Base-by-base conservation (phyloP, 2,329 filamentous ascomycete genomes). In the Falciphora oryzae region DNA sequence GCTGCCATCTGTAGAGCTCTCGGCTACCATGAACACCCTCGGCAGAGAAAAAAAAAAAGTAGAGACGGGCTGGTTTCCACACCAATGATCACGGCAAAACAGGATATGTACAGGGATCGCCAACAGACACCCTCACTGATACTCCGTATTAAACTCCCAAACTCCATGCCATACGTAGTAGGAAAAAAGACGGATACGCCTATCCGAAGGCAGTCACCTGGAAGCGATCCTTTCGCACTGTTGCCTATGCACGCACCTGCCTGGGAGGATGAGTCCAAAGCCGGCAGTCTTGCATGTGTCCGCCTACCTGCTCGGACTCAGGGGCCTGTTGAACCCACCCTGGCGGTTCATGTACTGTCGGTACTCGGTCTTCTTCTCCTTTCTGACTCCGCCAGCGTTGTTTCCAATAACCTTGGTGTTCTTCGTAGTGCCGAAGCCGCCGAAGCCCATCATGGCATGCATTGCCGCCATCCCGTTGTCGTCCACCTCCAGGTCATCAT, bases 261-360 rank as follows among this genome's bases (percentile, higher is more conserved):
- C n/a, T n/a, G n/a, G n/a, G n/a, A n/a, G n/a, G n/a, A n/a, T 31
- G 25, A 13, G 28, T 29, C 11, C 27, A 18, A 27, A 10, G 22
- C 22, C 28, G 25, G 14, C 29, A 38, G 35, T 29, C 28, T 27
- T 28, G 31, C 14, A 25, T 53, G 25, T 25, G 29, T 28, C 27
- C 18, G 27, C n/a, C 38, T 70, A 81, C 62, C 80, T 71, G 27
- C 75, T 74, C 27, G 86, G 87, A 75, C 88, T 90, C 63, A 93
- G 78, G 59, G 91, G 90, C 70, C 91, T 79, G 74, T 94, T 95
- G 80, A 95, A 95, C 7, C 91, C 91, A 65, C 91, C 91, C 63
- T 87, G 81, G 65, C 91, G 85, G 73, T 95, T 95, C 87, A 99
- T 99, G 77, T 99, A 99, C 84, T 99, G 95, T 70, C 95, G 85